Base-by-base conservation (phyloP, 2,329 filamentous ascomycete species). In the Stylonectria norvegica region DNA sequence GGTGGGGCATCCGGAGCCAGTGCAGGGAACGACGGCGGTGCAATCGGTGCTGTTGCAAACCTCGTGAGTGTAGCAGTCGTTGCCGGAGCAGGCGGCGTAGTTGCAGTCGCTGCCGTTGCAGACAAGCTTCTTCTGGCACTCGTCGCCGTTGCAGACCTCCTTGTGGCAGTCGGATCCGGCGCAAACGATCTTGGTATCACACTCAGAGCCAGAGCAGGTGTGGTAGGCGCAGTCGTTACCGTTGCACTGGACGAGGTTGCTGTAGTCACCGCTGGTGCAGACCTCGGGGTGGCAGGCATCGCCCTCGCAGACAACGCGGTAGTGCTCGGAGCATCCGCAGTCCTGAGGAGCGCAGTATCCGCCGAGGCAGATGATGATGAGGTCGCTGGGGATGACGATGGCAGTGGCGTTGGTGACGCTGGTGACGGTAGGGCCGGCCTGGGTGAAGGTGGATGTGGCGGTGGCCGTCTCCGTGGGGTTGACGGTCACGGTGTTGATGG, bases 171-270 rank as follows among this genome's bases (percentile, higher is more conserved):
- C 48, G 39, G 48, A 52, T 32, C 58, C 53, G 44, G 52, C 52
- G 60, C 62, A 67, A 52, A 59, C 49, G 36, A 64, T 46, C 57
- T 65, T 65, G 43, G 56, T 56, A 37, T 50, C 35, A 41, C 53
- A 58, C 22, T 57, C 53, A 2, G 54, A 43, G n/a, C 36, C 30
- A 34, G 10, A 5, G 30, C 16, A 32, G 15, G 5, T 19, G 30
- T 14, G 7, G 30, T 32, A 32, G 15, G 9, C 8, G 30, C 30
- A 32, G 5, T 6, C 7, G 16, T 16, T 16, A n/a, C n/a, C 17
- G 30, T 57, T 40, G 61, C 64, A 67, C 50, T 62, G 50, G 43
- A 64, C 55, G 10, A 62, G 60, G 42, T 48, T 44, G 42, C 57
- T 45, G 50, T 52, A 55, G 19, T 58, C 41, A n/a, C 30, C 30